Base-by-base conservation (phyloP, 805 yeast genomes). In the Yamadazyma insecticola region DNA sequence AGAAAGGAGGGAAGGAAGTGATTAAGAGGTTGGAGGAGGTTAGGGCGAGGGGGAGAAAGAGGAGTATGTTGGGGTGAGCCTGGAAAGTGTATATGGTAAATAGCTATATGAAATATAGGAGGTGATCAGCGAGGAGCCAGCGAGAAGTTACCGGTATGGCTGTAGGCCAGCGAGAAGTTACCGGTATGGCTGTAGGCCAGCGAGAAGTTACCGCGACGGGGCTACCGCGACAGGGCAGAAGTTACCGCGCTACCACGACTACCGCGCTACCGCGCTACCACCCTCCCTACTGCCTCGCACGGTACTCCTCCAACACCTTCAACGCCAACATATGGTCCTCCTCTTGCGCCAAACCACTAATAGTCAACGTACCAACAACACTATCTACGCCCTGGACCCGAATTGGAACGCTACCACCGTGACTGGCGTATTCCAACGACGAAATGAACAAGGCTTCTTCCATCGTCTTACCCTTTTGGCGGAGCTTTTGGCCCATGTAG, bases 61-160 rank as follows among this genome's bases (percentile, higher is more conserved):
- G 98, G 57, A 82, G 95, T 36, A 86, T 90, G 96, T 60, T 89
- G 28, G 98, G 98, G 11, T 40, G n/a, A n/a, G n/a, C n/a, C n/a
- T n/a, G n/a, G n/a, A n/a, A n/a, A 12, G 28, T 30, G 13, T 9
- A 22, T 22, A 6, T n/a, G 28, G 17, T 25, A 12, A n/a, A 15
- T 12, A 6, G 11, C 7, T 25, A 8, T 25, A 9, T 6, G 8
- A 9, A 25, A 14, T 13, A 18, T 16, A 11, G 10, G n/a, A 11
- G 11, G 22, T 8, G 22, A 19, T n/a, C n/a, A n/a, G n/a, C n/a
- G n/a, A n/a, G n/a, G n/a, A n/a, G n/a, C n/a, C n/a, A n/a, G n/a
- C n/a, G n/a, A n/a, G n/a, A n/a, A n/a, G n/a, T n/a, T n/a, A n/a
- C n/a, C n/a, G n/a, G n/a, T n/a, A n/a, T n/a, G n/a, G n/a, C n/a